Percentiles rank a stretch among this genome's conserved stretches.
Evolutionary conservation across 495 filamentous ascomycete species (phyloP).

Genomic region (Penicillium dipodomyicola): DNA sequence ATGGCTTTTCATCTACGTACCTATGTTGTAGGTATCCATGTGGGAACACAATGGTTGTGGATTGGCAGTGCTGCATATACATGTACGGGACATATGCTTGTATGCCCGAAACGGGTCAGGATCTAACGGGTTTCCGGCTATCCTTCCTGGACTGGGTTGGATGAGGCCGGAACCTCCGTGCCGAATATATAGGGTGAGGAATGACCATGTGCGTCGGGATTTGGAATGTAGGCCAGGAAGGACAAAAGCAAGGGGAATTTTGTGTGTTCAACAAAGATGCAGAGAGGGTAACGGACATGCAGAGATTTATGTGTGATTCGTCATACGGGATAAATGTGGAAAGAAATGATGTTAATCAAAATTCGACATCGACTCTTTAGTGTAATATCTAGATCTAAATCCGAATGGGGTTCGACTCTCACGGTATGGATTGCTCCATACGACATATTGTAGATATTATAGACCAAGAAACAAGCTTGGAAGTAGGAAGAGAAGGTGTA

Average conservation of each 20-base stretch:
- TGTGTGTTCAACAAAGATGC: not conserved
- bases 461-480: not conserved
- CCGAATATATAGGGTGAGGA: not conserved
- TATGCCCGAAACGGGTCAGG: not conserved
- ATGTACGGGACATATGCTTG: not conserved
- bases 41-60: not conserved
- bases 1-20: not conserved
- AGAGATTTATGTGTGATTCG: not conserved
- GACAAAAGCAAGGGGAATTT: not conserved
- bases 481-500: not conserved
- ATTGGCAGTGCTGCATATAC: not conserved
- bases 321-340: not conserved
- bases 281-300: not conserved
- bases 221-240: not conserved
- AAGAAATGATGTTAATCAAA: not conserved
- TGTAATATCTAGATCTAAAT: slow-evolving; percentile 3
- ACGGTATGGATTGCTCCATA: slow-evolving; percentile 6
- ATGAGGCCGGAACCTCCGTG: not conserved
- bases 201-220: not conserved
- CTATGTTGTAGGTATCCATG: not conserved
- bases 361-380: not conserved
- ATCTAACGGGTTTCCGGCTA: not conserved
- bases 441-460: slow-evolving; percentile 4
- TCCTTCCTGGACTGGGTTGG: not conserved
- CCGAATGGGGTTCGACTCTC: not conserved